A percentile compares a stretch with the other conserved stretches of the same genome.
Conservation (phyloP, 1,284 basidiomycete genomes). For the Anthracocystis panici-leucophaei region DNA sequence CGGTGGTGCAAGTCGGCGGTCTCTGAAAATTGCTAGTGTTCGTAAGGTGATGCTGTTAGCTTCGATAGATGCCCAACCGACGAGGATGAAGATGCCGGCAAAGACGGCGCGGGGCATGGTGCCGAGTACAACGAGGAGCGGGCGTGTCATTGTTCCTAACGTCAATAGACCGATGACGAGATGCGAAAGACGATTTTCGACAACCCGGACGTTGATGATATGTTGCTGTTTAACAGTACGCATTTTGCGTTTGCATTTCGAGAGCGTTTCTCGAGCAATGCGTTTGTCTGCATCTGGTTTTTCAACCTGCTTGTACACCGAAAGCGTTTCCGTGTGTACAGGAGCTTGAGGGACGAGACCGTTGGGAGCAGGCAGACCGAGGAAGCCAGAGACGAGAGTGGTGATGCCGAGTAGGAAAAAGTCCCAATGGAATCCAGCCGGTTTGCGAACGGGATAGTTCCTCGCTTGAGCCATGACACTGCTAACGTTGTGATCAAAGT, state of each 20-base stretch:
- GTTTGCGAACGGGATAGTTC: constrained; percentile 88
- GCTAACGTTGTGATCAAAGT: constrained; percentile 78
- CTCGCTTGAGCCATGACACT: constrained; percentile 89
- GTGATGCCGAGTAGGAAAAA: constrained; percentile 85
- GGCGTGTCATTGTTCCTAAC: constrained; percentile 67
- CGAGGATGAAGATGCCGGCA: constrained; percentile 68
- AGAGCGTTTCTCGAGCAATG: constrained; percentile 71
- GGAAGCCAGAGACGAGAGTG: constrained; percentile 88
- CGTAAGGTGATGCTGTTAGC: constrained; percentile 87
- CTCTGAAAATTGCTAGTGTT: constrained; percentile 83
- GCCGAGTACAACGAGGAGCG: constrained; percentile 65
- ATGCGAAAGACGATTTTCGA: constrained; percentile 67
- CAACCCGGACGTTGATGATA: constrained; percentile 61
- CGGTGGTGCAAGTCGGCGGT: constrained; percentile 71
- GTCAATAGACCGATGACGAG: constrained; percentile 67
- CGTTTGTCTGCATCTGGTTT: constrained; percentile 35
- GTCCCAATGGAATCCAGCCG: constrained; percentile 88
- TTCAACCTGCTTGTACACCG: constrained; percentile 76
- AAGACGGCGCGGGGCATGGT: constrained; percentile 64
- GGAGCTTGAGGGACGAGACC: constrained; percentile 93
- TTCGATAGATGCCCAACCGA: constrained; percentile 75
- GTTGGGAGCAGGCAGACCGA: constrained; percentile 93
- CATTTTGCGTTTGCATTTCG: constrained; percentile 63
- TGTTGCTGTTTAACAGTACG: constrained; percentile 50
- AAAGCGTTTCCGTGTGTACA: constrained; percentile 87